phyloP scores from a whole-genome alignment of 306 rosid genomes.

The Castanospermum australe region DNA sequence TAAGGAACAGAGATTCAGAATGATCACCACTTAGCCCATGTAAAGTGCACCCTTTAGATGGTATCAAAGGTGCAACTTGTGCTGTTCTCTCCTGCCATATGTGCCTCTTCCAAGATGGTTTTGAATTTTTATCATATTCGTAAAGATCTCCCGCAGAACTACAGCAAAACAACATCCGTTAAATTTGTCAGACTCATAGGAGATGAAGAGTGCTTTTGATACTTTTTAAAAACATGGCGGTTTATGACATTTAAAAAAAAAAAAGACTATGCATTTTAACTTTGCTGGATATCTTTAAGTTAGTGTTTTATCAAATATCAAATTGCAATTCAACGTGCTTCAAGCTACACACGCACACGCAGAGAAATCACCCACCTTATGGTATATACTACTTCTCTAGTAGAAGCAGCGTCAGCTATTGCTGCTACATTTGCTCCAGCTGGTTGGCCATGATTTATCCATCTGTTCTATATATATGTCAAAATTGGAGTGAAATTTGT shows the following conservation, averaged over 20 bases:
- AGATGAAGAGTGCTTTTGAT: conserved; percentile 3
- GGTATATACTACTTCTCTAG: conserved; percentile 76
- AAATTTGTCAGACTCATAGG: conserved; percentile 18
- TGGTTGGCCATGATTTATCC: conserved; percentile 83
- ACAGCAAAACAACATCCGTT: conserved; percentile 24
- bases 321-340: not conserved
- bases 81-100: conserved; percentile 50
- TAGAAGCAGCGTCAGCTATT: conserved; percentile 67
- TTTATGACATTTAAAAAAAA: not conserved
- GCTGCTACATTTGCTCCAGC: conserved; percentile 92
- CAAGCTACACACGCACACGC: not conserved
- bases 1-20: conserved; percentile 80
- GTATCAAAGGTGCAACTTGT: conserved; percentile 47
- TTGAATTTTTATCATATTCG: conserved; percentile 57
- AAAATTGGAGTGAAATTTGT: conserved; percentile 46
- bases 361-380: conserved; percentile 74
- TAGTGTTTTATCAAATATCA: not conserved
- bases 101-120: conserved; percentile 70
- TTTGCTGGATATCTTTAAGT: not conserved
- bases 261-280: not conserved
- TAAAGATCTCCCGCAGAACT: conserved; percentile 66
- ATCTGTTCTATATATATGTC: conserved; percentile 73
- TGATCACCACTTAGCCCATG: conserved; percentile 63
- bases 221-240: not conserved
- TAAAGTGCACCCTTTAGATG: conserved; percentile 54